A percentile compares a stretch with the other conserved stretches of the same genome.
These are phyloP conservation scores for Kodamaea nitidulidarum DNA, from an alignment of 805 yeast species.

Conservation along the genomic window DNA sequence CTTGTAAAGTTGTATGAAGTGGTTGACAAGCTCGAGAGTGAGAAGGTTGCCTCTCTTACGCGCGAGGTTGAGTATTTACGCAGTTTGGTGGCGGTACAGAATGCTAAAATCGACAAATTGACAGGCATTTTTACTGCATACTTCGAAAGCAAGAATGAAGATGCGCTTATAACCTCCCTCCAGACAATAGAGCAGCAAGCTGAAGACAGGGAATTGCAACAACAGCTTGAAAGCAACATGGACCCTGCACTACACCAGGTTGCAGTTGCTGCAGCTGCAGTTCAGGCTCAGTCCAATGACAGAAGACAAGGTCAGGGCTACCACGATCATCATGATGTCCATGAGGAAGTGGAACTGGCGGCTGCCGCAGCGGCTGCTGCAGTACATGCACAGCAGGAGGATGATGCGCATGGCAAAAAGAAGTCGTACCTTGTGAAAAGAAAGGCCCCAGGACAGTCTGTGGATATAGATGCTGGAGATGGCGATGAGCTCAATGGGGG, in stretches of 20 bases:
- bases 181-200: constrained; percentile 26
- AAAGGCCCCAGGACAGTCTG: constrained; percentile 10
- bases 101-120: constrained; percentile 36
- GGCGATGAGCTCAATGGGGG: constrained; percentile 8
- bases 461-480: constrained; percentile 6
- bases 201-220: constrained; percentile 10
- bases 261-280: constrained; percentile 37
- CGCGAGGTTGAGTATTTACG: constrained; percentile 36
- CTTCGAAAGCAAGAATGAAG: constrained; percentile 28
- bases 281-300: constrained; percentile 17
- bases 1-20: constrained; percentile 13
- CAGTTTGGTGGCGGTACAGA: constrained; percentile 35
- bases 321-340: constrained; percentile 7
- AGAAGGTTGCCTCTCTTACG: constrained; percentile 20
- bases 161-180: constrained; percentile 27
- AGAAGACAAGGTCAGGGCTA: constrained; percentile 7
- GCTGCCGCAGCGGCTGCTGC: constrained; percentile 11
- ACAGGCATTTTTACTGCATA: constrained; percentile 30
- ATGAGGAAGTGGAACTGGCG: constrained; percentile 9
- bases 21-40: constrained; percentile 21
- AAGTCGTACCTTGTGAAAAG: constrained; percentile 11
- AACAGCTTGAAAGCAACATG: constrained; percentile 32
- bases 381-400: constrained; percentile 7
- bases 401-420: constrained; percentile 6
- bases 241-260: constrained; percentile 41